phyloP scores from a whole-genome alignment of 108 stramenopile genomes.

The Cylindrotheca fusiformis region DNA sequence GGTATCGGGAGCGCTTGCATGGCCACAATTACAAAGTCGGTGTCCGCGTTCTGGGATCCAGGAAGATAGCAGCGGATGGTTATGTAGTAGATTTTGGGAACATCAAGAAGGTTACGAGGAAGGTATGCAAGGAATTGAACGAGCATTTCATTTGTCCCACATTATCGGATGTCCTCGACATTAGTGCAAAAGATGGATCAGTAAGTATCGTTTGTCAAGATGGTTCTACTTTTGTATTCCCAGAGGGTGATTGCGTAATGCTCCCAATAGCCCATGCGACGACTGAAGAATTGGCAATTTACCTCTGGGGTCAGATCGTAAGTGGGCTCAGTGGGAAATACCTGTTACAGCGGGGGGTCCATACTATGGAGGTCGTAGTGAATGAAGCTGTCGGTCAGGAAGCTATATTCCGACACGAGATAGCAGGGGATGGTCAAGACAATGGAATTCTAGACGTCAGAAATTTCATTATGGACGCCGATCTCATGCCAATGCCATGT shows the following conservation, averaged over 20 bases:
- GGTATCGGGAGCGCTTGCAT: constrained; percentile 92
- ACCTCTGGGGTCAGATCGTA: constrained; percentile 72
- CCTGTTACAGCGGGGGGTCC: constrained; percentile 75
- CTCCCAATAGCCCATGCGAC: constrained; percentile 94
- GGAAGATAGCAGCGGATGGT: constrained; percentile 71
- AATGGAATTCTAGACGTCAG: constrained; percentile 36
- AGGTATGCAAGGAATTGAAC: constrained; percentile 87
- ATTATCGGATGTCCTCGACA: constrained; percentile 78
- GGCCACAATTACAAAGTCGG: constrained; percentile 92
- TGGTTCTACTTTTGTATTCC: constrained; percentile 80
- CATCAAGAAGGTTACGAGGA: constrained; percentile 76
- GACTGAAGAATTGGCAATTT: constrained; percentile 91
- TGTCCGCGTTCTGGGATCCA: constrained; percentile 67
- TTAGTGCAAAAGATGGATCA: constrained; percentile 37
- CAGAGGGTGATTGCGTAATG: constrained; percentile 80
- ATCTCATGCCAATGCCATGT: constrained; percentile 43
- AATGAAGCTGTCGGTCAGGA: constrained; percentile 90
- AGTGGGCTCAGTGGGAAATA: constrained; percentile 57
- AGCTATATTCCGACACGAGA: constrained; percentile 64
- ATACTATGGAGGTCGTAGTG: constrained; percentile 82
- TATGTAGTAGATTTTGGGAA: constrained; percentile 95
- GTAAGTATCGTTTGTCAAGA: constrained; percentile 81
- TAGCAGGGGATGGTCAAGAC: constrained; percentile 31
- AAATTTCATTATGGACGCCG: constrained; percentile 31
- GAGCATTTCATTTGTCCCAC: constrained; percentile 92